These are phyloP conservation scores for Epichloe glyceriae DNA, from an alignment of 2,329 filamentous ascomycete genomes.

Conservation along the genomic window DNA sequence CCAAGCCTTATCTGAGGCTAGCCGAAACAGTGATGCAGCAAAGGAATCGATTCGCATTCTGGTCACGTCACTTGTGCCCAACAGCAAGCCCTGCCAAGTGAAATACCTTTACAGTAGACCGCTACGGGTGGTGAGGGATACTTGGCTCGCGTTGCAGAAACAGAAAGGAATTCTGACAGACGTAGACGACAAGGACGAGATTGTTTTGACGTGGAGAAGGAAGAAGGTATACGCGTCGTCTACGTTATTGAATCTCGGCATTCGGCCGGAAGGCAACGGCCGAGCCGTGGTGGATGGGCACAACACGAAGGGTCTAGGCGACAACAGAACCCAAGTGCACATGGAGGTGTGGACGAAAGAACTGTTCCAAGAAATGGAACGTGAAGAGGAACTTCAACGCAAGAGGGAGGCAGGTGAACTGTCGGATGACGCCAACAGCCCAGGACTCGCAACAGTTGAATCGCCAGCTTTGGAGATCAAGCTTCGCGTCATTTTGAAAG, in stretches of 20 bases:
- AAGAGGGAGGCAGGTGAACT: conserved; percentile 28
- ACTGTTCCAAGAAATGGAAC: conserved; percentile 36
- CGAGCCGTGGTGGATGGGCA: conserved; percentile 26
- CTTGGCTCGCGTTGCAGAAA: conserved; percentile 55
- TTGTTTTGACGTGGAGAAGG: conserved; percentile 72
- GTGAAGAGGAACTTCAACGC: conserved; percentile 34
- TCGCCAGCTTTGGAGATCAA: conserved; percentile 18
- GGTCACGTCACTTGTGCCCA: conserved; percentile 51
- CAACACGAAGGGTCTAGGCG: conserved; percentile 30
- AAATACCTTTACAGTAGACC: conserved; percentile 54
- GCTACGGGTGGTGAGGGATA: conserved; percentile 51
- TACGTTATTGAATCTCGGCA: conserved; percentile 55
- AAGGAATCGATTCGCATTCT: conserved; percentile 19
- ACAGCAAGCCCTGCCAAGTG: conserved; percentile 42
- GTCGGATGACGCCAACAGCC: conserved; percentile 19
- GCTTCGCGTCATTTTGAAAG: conserved; percentile 40
- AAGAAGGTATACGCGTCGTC: conserved; percentile 63
- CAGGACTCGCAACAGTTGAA: conserved; percentile 11
- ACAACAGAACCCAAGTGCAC: conserved; percentile 47
- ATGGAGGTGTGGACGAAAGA: conserved; percentile 67
- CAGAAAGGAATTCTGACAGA: conserved; percentile 23
- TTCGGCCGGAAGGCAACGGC: conserved; percentile 31
- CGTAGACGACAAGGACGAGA: conserved; percentile 30
- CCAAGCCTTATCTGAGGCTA: conserved; percentile 11
- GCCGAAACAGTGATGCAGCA: conserved; percentile 6